phyloP scores from a whole-genome alignment of 208 protist genomes.

The Leishmania tarentolae region DNA sequence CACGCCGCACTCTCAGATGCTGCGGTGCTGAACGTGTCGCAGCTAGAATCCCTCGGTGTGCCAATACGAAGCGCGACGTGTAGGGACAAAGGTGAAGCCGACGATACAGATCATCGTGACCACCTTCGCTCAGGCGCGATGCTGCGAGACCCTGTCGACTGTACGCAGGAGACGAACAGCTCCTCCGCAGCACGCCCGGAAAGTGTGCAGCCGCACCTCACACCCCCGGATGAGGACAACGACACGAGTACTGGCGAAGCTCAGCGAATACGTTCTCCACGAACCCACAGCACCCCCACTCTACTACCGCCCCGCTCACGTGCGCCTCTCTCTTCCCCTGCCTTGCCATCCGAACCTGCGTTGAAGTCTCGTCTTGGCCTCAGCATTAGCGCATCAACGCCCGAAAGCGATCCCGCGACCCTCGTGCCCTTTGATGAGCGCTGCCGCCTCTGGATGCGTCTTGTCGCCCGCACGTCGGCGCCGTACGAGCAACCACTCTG shows the following conservation, averaged over 20 bases:
- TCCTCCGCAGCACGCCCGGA: neutral
- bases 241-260: neutral
- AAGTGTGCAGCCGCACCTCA: neutral
- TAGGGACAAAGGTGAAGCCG: neutral
- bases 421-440: constrained; percentile 11
- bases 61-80: neutral
- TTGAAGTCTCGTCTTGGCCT: neutral
- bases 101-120: neutral
- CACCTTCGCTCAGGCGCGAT: neutral
- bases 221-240: neutral
- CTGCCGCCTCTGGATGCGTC: constrained; percentile 32
- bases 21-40: constrained; percentile 4
- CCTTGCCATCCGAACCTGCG: neutral
- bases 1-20: neutral
- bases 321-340: neutral
- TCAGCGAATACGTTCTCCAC: neutral
- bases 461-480: constrained; percentile 9
- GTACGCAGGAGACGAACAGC: neutral
- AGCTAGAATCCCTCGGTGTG: constrained; percentile 10
- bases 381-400: neutral
- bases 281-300: neutral
- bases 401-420: neutral
- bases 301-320: neutral
- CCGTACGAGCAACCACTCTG: constrained; percentile 27
- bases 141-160: neutral